Evolutionary conservation across 352 stramenopile genomes (phyloP), one percentile per base, ranked within the genome.

Genomic region (Globisporangium abappressorium): DNA sequence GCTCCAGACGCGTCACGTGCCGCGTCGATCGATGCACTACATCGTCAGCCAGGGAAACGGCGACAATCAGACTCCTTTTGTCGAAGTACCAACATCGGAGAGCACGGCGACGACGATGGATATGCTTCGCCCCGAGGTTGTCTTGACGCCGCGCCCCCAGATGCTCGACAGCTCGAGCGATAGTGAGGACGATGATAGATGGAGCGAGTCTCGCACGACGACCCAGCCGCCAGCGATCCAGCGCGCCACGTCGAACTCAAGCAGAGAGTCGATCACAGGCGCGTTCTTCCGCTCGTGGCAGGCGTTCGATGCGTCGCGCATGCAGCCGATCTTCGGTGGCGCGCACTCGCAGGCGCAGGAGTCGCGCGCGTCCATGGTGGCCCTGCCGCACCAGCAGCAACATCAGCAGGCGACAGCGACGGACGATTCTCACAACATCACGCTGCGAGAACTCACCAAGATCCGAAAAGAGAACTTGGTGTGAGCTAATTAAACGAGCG

Each of bases 241-340:
- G 43, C 75, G 72, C 28, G 62, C 68, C 56, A 61, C 66, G 18
- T 71, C 78, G 3, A 63, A 75, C 22, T 65, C 73, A n/a, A 70
- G 67, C 38, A 75, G 71, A 3, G 78, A 90, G 61, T 89, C 78
- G 18, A 72, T 80, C 41, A 90, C 79, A 1, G 75, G 78, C 22
- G 74, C 78, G 41, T 90, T 94, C 64, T 91, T 94, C 70, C 86
- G 82, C 22, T 82, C 76, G 49, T 95, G 87, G 87, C 82, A 94
- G 69, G 73, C 75, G 11, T 92, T 95, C 66, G 87, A 95, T 66
- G 75, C 74, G 33, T 80, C 75, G 53, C 93, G 89, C 74, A 87
- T 95, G 80, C 85, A 94, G 67, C 87, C 85, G 18, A 80, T 92
- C 34, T 95, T 95, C 61, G 87, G 87, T 43, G 85, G 87, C n/a